Base-by-base conservation (phyloP, 2,329 filamentous ascomycete genomes). In the Hymenoscyphus salicellus region DNA sequence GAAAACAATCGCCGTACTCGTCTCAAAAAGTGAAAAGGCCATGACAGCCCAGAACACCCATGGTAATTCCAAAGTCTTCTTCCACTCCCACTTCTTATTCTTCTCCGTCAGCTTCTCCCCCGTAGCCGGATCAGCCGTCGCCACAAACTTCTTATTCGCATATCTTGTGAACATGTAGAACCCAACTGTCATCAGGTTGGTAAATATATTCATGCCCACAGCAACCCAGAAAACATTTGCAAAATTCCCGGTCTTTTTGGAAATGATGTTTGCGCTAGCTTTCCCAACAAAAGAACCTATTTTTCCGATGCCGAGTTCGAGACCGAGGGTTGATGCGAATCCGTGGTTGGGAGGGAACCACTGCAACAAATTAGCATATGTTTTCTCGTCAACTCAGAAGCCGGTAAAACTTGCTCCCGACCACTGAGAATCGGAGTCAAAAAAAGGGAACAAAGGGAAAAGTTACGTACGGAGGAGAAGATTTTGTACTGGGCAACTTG, bases 401-500 rank as follows among this genome's bases (percentile, higher is more conserved):
- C 28, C 3, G 28, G 28, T 30, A 30, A 30, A 30, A 30, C 28
- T 6, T 30, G 28, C 6, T 30, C 3, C 28, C 28, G 28, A 30
- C 28, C 28, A 30, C 28, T 30, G 28, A 30, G 3, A 6, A 30
- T 30, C 28, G 28, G 6, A 30, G 3, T 30, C 28, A 30, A 30
- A 6, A 30, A 30, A 6, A 6, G 3, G 3, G 28, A 30, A 30
- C 28, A 30, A 3, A 30, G 6, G 28, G 28, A 30, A 30, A 30
- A 30, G 6, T 30, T 30, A 30, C 28, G 6, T 30, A 30, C 28
- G 0, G 84, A 86, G 0, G 84, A 86, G 69, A 88, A 88, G 66
- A 88, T 82, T 66, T 87, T 86, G 72, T 88, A 88, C 71, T 88
- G 85, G 0, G 86, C 86, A 33, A 87, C 80, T 68, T 88, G 85